phyloP scores from a whole-genome alignment of 1,284 basidiomycete species.

The Coriolopsis trogii region DNA sequence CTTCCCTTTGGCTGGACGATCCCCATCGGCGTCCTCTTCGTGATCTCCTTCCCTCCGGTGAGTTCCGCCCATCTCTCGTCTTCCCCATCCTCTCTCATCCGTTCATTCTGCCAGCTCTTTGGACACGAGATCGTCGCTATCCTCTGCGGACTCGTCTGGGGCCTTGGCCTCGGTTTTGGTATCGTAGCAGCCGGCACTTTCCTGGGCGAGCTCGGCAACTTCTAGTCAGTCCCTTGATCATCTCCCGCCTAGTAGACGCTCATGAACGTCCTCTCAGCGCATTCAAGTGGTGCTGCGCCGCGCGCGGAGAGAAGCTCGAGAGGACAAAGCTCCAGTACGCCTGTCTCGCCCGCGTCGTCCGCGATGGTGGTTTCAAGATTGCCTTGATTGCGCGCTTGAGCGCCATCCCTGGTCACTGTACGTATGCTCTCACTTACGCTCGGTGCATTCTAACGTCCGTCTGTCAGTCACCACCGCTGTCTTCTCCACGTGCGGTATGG shows the following conservation, averaged over 20 bases:
- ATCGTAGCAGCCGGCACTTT: constrained; percentile 72
- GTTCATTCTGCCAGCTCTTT: constrained; percentile 50
- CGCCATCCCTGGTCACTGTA: constrained; percentile 81
- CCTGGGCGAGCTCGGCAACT: constrained; percentile 71
- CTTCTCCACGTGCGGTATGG: constrained; percentile 82
- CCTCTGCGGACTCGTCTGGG: constrained; percentile 80
- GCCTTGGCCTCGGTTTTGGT: constrained; percentile 65
- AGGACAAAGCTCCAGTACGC: constrained; percentile 73
- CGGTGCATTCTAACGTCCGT: neutral
- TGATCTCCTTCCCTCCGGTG: constrained; percentile 79
- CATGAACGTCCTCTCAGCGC: constrained; percentile 41
- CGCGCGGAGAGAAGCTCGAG: constrained; percentile 74
- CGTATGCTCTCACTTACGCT: constrained; percentile 25
- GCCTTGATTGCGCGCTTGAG: constrained; percentile 74
- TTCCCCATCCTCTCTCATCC: neutral
- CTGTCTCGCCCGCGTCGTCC: constrained; percentile 75
- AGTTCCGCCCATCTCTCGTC: too few relatives aligned
- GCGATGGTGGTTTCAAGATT: constrained; percentile 81
- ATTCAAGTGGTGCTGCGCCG: constrained; percentile 65
- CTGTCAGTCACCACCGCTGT: constrained; percentile 65
- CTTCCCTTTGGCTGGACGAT: constrained; percentile 72
- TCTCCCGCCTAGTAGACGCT: neutral
- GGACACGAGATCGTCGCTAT: constrained; percentile 80
- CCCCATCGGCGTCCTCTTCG: constrained; percentile 78
- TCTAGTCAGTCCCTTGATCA: constrained; percentile 52